Conservation (phyloP, 2,329 filamentous ascomycete species). For the Fusarium stilboides region DNA sequence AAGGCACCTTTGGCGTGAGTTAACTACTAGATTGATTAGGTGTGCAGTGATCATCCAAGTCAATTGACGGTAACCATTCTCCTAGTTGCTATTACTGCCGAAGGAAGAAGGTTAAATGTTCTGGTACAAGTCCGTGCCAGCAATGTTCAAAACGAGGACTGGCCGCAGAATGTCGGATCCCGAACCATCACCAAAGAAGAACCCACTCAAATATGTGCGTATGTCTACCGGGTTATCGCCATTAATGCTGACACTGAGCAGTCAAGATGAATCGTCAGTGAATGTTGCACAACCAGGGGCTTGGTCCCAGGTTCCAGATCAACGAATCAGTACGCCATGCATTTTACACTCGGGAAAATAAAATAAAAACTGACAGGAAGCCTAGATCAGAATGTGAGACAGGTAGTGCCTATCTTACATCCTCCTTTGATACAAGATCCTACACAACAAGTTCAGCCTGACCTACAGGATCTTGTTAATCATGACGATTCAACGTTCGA, state of each 20-base stretch:
- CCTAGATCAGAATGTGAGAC: background rate
- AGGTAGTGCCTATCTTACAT: background rate
- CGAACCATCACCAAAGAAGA: background rate
- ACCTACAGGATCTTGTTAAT: background rate
- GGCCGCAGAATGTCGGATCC: background rate
- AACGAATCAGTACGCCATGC: background rate
- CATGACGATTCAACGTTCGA: background rate
- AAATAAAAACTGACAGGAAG: background rate
- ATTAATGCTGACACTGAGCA: background rate
- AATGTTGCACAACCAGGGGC: background rate
- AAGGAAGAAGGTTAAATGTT: conserved; percentile 1
- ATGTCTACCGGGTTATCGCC: background rate
- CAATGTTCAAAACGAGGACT: background rate
- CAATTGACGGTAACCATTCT: background rate
- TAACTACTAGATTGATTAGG: too few species aligned
- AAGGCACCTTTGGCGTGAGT: conserved; percentile 1
- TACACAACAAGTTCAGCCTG: background rate
- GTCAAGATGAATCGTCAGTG: background rate
- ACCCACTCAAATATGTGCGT: background rate
- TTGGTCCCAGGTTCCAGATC: background rate
- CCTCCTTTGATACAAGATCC: background rate
- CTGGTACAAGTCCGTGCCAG: background rate
- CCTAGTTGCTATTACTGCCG: conserved; percentile 1
- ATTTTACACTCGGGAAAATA: background rate
- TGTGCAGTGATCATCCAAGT: background rate